Base-by-base conservation (phyloP, 768 basidiomycete genomes). In the Podaxis rugospora region DNA sequence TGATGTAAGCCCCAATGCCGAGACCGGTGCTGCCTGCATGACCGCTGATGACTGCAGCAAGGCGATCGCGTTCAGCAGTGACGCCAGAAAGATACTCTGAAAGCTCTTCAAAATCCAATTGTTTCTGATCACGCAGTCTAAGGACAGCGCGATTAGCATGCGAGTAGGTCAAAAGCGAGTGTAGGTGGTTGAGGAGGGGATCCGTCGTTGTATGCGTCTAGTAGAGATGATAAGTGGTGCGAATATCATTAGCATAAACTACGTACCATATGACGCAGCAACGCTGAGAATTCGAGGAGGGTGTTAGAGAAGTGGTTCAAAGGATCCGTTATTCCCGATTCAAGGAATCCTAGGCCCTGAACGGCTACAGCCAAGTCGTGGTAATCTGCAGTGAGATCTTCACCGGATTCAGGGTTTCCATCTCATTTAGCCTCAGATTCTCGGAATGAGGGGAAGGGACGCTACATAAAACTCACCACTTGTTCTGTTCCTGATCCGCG, bases 321-420 rank as follows among this genome's bases (percentile, higher is more conserved):
- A 0, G 94, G 95, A 69, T 99, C 97, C 50, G 97, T 99, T 65
- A 99, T 99, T 40, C 97, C 97, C 64, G 92, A 93, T 74, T 99
- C 97, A 64, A 99, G 83, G 76, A 98, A 98, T 66, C 96, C 97
- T 62, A 99, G 83, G 54, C 95, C 96, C 72, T 98, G 96, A 51
- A 97, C 93, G 46, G 93, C 90, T 64, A 95, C 91, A 47, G 97
- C 95, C 65, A 98, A 79, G 75, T 98, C 97, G 71, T 98, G 94
- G 74, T 99, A 99, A 79, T 99, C 97, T 65, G 87, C 87, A 63
- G 94, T 91, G 51, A 99, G 86, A 83, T 99, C 97, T 97, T 88
- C 84, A 82, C 78, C 85, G 71, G 84, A 86, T 84, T 87, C 87
- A 78, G 81, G 81, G 74, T 86, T 81, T 72, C 87, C 88, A 76